Base-by-base conservation (phyloP, 2,329 filamentous ascomycete genomes). In the Fusarium kyushuense region DNA sequence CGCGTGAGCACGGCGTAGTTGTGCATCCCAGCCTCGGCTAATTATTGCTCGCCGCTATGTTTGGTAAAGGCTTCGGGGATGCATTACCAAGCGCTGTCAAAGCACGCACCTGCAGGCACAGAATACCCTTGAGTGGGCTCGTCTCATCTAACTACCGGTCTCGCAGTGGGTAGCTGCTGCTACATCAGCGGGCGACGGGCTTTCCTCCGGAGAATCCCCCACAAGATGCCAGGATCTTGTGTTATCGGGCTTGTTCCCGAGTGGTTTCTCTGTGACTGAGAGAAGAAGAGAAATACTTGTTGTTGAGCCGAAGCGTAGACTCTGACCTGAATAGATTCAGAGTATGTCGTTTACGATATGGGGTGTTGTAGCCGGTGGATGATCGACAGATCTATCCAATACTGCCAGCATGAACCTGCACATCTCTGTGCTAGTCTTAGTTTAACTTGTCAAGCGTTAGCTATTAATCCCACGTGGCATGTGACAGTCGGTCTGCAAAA, bases 391-490 rank as follows among this genome's bases (percentile, higher is more conserved):
- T 42, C 21, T 16, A 25, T 25, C 38, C 38, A 41, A 41, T 48
- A 32, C 17, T 16, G 25, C n/a, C 17, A 49, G 33, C 23, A 29
- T 25, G 45, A 19, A 49, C 32, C 32, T 35, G n/a, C 32, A 19
- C 33, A 19, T 38, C n/a, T 21, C 33, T 62, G 52, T 46, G 19
- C 33, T 30, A 32, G 21, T 40, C 47, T 55, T 36, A 38, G 61
- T 47, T 32, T 54, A 58, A 59, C 40, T 32, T 62, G 58, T 62
- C 38, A 56, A 48, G 42, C 43, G 53, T 73, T 62, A 68, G 56
- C 53, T 33, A 60, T 68, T 54, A 63, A 64, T 58, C 43, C 69
- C 71, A 73, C 71, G 71, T 73, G 71, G 71, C 71, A 63, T 72
- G 59, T 63, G 67, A 70, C 63, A 58, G 54, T 25, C 49, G 43